Conservation (phyloP, 2,329 filamentous ascomycete species). For the Penicillium sp. region DNA sequence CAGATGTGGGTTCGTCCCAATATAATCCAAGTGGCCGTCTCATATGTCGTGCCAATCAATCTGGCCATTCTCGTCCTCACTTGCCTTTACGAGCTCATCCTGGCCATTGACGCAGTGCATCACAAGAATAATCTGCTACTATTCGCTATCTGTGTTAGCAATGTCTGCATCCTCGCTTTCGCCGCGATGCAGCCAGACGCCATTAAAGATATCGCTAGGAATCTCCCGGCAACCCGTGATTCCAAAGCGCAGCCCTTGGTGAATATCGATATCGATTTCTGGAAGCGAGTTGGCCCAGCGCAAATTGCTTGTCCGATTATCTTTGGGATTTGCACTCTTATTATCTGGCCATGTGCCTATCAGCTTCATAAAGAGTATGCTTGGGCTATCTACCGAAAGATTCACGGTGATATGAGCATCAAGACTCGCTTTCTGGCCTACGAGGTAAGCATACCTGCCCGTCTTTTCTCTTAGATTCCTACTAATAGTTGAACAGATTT, state of each 20-base stretch:
- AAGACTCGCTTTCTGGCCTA: conserved; percentile 23
- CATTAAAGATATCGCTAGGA: conserved; percentile 9
- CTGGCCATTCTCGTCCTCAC: conserved; percentile 21
- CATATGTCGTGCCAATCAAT: conserved; percentile 21
- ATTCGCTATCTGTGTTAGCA: conserved; percentile 27
- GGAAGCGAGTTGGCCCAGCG: conserved; percentile 21
- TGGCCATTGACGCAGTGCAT: conserved; percentile 26
- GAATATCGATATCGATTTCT: conserved; percentile 18
- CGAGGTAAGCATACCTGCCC: conserved; percentile 14
- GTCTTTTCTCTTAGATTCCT: background rate
- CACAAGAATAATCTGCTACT: conserved; percentile 30
- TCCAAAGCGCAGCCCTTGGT: conserved; percentile 15
- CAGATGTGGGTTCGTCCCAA: conserved; percentile 23
- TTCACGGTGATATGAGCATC: conserved; percentile 23
- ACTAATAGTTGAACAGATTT: conserved; percentile 20
- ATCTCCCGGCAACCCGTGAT: conserved; percentile 11
- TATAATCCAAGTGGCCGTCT: conserved; percentile 20
- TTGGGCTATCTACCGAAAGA: conserved; percentile 28
- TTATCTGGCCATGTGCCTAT: conserved; percentile 23
- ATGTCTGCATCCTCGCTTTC: conserved; percentile 21
- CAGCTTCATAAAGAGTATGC: conserved; percentile 28
- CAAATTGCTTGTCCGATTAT: conserved; percentile 22
- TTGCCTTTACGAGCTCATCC: conserved; percentile 21
- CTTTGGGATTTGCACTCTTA: conserved; percentile 20
- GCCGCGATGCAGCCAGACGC: conserved; percentile 24